Evolutionary conservation across 495 filamentous ascomycete species (phyloP).

Genomic region (Lentithecium fluviatile): DNA sequence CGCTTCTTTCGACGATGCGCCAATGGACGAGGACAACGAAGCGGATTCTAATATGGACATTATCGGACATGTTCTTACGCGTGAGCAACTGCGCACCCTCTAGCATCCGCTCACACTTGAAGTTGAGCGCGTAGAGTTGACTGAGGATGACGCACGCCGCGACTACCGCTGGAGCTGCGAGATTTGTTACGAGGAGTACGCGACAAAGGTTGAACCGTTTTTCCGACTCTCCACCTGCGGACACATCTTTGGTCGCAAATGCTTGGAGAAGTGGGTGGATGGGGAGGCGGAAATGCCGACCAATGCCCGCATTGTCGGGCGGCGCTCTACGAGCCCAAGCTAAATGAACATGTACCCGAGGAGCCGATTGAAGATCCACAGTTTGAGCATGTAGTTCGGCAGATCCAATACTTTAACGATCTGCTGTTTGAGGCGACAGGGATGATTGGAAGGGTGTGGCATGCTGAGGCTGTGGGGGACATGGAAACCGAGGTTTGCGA

Average conservation of each 20-base stretch:
- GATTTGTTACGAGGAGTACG: background rate
- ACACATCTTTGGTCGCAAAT: background rate
- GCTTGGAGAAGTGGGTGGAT: background rate
- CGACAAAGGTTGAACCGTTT: background rate
- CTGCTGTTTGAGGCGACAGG: no score
- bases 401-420: no score
- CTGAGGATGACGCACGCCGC: background rate
- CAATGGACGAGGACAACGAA: no score
- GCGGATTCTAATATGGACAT: no score
- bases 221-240: background rate
- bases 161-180: background rate
- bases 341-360: background rate
- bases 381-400: no score
- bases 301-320: background rate
- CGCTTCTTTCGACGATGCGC: no score
- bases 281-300: background rate
- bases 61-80: no score
- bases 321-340: background rate
- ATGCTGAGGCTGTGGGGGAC: no score
- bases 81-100: no score
- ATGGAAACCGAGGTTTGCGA: no score
- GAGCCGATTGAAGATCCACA: background rate
- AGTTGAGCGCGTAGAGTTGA: background rate
- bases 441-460: no score
- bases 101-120: background rate